Conservation (phyloP, 2,329 filamentous ascomycete species). For the Colletotrichum eremochloae region DNA sequence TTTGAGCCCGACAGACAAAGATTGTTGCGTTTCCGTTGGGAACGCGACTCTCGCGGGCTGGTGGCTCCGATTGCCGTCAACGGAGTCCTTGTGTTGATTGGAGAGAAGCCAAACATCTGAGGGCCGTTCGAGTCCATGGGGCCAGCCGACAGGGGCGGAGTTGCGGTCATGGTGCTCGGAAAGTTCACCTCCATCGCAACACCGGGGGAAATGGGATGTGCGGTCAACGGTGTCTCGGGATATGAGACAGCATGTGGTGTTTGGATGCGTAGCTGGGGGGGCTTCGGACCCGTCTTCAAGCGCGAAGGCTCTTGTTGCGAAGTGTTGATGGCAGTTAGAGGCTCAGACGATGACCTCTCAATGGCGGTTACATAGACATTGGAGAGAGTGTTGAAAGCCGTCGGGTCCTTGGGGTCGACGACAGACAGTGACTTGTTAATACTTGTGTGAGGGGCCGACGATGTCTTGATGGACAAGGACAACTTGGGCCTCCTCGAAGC, state of each 20-base stretch:
- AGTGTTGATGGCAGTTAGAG: conserved; percentile 64
- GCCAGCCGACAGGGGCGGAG: conserved; percentile 69
- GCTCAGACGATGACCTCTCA: conserved; percentile 68
- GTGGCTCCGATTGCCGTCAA: conserved; percentile 31
- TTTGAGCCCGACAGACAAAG: conserved; percentile 48
- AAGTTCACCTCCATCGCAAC: conserved; percentile 60
- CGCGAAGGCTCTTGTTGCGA: conserved; percentile 53
- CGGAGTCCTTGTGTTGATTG: conserved; percentile 49
- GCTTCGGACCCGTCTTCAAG: conserved; percentile 53
- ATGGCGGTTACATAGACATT: conserved; percentile 75
- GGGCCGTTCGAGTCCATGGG: conserved; percentile 58
- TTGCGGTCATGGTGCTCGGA: conserved; percentile 71
- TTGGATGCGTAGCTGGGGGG: conserved; percentile 50
- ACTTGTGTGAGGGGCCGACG: conserved; percentile 53
- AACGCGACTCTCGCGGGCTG: conserved; percentile 47
- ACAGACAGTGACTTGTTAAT: conserved; percentile 59
- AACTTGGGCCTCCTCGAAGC: conserved; percentile 66
- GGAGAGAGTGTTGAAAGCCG: conserved; percentile 75
- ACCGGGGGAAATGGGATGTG: conserved; percentile 63
- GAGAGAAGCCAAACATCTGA: conserved; percentile 62
- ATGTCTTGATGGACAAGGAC: conserved; percentile 67
- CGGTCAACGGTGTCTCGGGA: conserved; percentile 68
- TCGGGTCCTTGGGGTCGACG: conserved; percentile 70
- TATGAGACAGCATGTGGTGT: conserved; percentile 62
- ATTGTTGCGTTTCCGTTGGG: conserved; percentile 55